Evolutionary conservation across 495 filamentous ascomycete genomes (phyloP).

Genomic region (Tuber calosporum): DNA sequence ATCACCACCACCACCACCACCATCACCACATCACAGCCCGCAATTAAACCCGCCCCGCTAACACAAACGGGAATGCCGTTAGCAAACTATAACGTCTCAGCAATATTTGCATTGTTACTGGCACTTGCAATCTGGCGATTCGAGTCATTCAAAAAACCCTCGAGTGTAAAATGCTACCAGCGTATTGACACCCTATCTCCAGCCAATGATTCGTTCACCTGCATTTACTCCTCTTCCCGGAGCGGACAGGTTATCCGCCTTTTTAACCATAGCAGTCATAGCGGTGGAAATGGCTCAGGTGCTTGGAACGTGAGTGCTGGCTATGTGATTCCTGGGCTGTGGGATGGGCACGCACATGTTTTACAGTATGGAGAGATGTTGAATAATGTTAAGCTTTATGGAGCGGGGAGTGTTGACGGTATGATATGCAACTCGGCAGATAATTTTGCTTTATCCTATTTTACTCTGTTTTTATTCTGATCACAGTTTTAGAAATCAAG

Average conservation of each 20-base stretch:
- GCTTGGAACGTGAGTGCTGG: not conserved
- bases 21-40: not conserved
- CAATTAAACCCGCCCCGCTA: not conserved
- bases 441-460: no score
- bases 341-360: conserved; percentile 61
- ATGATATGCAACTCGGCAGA: not conserved
- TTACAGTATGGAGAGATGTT: conserved; percentile 59
- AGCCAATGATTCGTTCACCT: not conserved
- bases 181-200: not conserved
- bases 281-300: not conserved
- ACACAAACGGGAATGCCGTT: not conserved
- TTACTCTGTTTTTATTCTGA: not conserved
- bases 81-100: not conserved
- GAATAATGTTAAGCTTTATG: conserved; percentile 55
- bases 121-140: not conserved
- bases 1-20: not conserved
- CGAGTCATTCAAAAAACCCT: not conserved
- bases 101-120: not conserved
- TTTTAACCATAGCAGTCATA: not conserved
- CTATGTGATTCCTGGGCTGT: conserved; percentile 51
- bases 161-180: not conserved
- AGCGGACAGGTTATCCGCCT: not conserved
- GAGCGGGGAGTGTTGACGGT: conserved; percentile 46
- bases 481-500: conserved; percentile 45
- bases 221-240: not conserved